Base-by-base conservation (phyloP, 164 flowering plant species). In the Chimonanthus salicifolius region DNA sequence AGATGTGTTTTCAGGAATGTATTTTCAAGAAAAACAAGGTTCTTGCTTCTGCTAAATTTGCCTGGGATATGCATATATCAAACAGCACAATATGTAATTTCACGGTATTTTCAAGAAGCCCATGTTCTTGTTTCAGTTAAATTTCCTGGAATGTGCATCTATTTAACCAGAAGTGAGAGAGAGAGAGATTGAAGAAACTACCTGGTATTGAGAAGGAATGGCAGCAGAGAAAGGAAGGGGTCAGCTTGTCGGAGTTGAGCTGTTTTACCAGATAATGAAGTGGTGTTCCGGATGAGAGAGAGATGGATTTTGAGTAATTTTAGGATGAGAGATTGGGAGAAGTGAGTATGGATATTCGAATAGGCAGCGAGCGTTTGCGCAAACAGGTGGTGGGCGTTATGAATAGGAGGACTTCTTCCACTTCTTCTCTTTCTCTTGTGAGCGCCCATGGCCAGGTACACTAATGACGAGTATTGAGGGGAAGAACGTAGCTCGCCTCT, bases 361-460 rank as follows among this genome's bases (percentile, higher is more conserved):
- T 74, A 76, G 6, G 89, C 79, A 49, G 92, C 88, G 6, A 88
- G 74, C 49, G 85, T 71, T 6, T 80, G 44, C 46, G 83, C 79
- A 74, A 82, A 82, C 50, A 81, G 49, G 68, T 65, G 73, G 49
- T 9, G 70, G 75, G 47, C 71, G 58, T 7, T 6, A 7, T n/a
- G 44, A 54, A 33, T 5, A 16, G 69, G 58, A 4, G 21, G 62
- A 9, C 18, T 7, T 49, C 18, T 13, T 43, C 69, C 43, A 15
- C 58, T 62, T 33, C 21, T 69, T 15, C 72, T 69, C 62, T 62
- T 62, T 15, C 68, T 16, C n/a, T 54, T 50, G 49, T 13, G 5
- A 47, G 73, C 3, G 18, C 18, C 66, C 73, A 71, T 71, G 1
- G 64, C 7, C 9, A 15, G 47, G 11, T 20, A 44, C 8, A 11